Evolutionary conservation across 164 flowering plant species (phyloP), one percentile per base, ranked within the genome.

Genomic region (Vitis cinerea): DNA sequence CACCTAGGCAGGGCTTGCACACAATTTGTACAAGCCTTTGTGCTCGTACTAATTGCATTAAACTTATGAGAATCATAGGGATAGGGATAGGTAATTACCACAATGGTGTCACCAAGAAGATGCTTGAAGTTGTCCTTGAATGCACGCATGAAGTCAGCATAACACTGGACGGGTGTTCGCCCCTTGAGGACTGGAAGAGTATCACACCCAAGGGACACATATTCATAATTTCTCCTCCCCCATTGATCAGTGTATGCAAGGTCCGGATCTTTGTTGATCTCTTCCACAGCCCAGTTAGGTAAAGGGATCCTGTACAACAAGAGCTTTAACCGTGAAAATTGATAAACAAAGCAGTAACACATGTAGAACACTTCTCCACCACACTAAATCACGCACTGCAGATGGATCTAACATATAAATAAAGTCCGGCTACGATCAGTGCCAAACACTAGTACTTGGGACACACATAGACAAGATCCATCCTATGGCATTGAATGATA

Each of bases 231-330:
- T 71, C 99, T 85, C 61, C 93, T 84, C 0, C 99, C 97, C 97
- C 95, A 94, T 59, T 88, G 95, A 76, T 94, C 99, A 0, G 97
- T 91, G 75, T 92, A 94, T 0, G 90, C 97, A 13, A 94, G 88
- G 55, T 92, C 97, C 2, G 81, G 92, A 71, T 95, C 93, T 50
- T 78, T 86, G 23, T 87, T 77, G 0, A 92, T 81, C 78, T 91
- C 99, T 59, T 92, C 98, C 64, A 80, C 80, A 30, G 71, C 99
- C 99, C 99, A 95, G 65, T 81, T 87, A 0, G 99, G 99, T 47
- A 95, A 78, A 56, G 96, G 98, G 53, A 95, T 95, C 53, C 99
- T 95, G 87, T 61, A 69, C 13, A 48, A 51, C 10, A 51, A 37
- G 52, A 52, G 47, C 57, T 13, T 50, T 1, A 16, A 48, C 19